Base-by-base conservation (phyloP, 2,329 filamentous ascomycete genomes). In the Penicillium oxalicum region DNA sequence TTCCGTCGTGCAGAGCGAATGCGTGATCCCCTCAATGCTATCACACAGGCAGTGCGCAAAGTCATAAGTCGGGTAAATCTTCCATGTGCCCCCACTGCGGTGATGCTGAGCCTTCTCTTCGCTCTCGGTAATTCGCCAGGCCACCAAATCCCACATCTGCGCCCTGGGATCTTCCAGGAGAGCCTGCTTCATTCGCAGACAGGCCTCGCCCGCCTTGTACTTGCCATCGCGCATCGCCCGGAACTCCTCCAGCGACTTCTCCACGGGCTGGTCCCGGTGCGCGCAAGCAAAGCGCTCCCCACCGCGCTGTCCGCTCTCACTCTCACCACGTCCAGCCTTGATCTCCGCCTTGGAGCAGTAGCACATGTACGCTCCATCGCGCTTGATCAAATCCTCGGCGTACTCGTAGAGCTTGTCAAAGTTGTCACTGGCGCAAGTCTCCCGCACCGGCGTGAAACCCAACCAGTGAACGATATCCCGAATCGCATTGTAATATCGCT, bases 141-240 rank as follows among this genome's bases (percentile, higher is more conserved):
- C 91, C 2, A 88, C 87, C 46, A 95, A 73, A 75, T 97, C 91
- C 91, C 91, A 96, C 87, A 95, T 91, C 70, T 95, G 88, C 5
- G 91, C 90, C 67, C 96, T 96, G 28, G 86, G 84, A 60, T 86
- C 84, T 44, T 81, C 80, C n/a, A 84, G 24, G 2, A 44, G 60
- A 55, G 89, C 47, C 29, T 49, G 47, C 24, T 49, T 49, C 91
- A 97, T 96, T 52, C 91, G 84, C 45, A 97, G 74, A 61, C 89
- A 87, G 1, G 89, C 91, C 67, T 89, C 84, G 61, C 83, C 82
- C 1, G 89, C 84, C 67, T 87, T 84, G 71, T 96, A 96, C 70
- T 91, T 88, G 18, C 91, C 91, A 63, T 94, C 89, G 44, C 83
- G 79, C 91, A 97, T 97, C 39, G 83, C 88, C 53, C 88, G 78